Evolutionary conservation across 2,329 filamentous ascomycete genomes (phyloP).

Genomic region (Alternaria ventricosa): DNA sequence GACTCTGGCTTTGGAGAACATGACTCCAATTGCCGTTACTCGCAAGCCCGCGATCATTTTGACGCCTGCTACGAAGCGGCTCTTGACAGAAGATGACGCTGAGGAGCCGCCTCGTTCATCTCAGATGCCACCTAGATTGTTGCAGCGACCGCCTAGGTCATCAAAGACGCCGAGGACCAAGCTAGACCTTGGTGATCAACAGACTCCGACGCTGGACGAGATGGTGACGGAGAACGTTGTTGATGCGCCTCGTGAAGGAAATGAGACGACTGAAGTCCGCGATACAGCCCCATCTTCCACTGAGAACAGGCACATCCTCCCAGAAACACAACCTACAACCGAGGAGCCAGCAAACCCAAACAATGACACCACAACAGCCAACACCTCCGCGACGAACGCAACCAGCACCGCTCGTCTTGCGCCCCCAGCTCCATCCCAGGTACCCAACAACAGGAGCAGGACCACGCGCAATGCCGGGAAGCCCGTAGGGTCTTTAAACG

Average conservation of each 20-base stretch:
- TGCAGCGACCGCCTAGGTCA: background rate
- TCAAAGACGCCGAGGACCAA: background rate
- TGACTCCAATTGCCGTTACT: background rate
- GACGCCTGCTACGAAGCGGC: background rate
- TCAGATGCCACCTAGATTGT: background rate
- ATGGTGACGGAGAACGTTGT: background rate
- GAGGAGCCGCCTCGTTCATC: background rate
- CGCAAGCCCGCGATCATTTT: background rate
- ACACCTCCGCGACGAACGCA: background rate
- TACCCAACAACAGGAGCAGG: background rate
- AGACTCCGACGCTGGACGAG: background rate
- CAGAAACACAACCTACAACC: too few species aligned
- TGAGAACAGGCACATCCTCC: too few species aligned
- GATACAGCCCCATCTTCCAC: rapidly evolving
- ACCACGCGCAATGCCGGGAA: background rate
- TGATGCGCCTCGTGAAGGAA: rapidly evolving
- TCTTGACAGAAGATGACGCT: background rate
- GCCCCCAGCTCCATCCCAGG: background rate
- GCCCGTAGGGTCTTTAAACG: background rate
- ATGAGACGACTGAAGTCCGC: background rate
- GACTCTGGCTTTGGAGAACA: background rate
- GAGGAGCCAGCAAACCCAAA: too few species aligned
- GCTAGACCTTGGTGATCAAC: background rate
- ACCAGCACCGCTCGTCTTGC: rapidly evolving
- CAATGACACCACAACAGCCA: rapidly evolving